Evolutionary conservation across 1,284 basidiomycete species (phyloP).

Genomic region (Phenoliferia sp.): DNA sequence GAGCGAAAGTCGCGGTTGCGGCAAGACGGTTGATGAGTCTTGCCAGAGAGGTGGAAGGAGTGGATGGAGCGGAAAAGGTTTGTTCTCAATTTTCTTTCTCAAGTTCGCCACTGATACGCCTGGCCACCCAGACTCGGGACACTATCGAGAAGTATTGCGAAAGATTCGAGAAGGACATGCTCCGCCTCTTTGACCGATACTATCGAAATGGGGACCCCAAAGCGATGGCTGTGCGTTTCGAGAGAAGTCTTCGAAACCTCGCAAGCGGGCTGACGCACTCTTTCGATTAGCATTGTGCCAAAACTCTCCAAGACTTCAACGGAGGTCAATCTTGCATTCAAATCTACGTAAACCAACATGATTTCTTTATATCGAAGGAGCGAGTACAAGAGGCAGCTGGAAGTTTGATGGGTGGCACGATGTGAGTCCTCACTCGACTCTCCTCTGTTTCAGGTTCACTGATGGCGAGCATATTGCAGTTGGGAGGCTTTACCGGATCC

Average conservation of each 20-base stretch:
- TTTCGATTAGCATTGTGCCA: slow-evolving; percentile 79
- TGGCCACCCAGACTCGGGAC: slow-evolving; percentile 61
- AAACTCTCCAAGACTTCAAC: slow-evolving; percentile 95
- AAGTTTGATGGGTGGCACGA: slow-evolving; percentile 26
- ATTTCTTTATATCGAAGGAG: slow-evolving; percentile 91
- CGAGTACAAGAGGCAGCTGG: slow-evolving; percentile 49
- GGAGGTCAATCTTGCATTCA: slow-evolving; percentile 95
- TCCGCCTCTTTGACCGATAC: slow-evolving; percentile 88
- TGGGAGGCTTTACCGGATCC: slow-evolving; percentile 80
- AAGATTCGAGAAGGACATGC: slow-evolving; percentile 97
- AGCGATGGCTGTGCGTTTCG: slow-evolving; percentile 87
- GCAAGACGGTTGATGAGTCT: slow-evolving; percentile 82
- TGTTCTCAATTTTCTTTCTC: not conserved
- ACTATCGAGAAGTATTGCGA: slow-evolving; percentile 94
- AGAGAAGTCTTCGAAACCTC: too few species aligned
- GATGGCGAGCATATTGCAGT: slow-evolving; percentile 46
- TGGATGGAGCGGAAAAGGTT: slow-evolving; percentile 43
- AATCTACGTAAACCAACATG: slow-evolving; percentile 99
- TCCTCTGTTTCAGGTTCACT: slow-evolving; percentile 17
- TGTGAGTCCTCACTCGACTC: slow-evolving; percentile 15
- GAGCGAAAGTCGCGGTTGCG: slow-evolving; percentile 82
- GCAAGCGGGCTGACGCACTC: not conserved
- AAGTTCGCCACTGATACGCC: not conserved
- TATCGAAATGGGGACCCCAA: slow-evolving; percentile 96
- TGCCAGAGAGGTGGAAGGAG: slow-evolving; percentile 80